phyloP scores from a whole-genome alignment of 352 stramenopile genomes.

The Pythium angustatum region DNA sequence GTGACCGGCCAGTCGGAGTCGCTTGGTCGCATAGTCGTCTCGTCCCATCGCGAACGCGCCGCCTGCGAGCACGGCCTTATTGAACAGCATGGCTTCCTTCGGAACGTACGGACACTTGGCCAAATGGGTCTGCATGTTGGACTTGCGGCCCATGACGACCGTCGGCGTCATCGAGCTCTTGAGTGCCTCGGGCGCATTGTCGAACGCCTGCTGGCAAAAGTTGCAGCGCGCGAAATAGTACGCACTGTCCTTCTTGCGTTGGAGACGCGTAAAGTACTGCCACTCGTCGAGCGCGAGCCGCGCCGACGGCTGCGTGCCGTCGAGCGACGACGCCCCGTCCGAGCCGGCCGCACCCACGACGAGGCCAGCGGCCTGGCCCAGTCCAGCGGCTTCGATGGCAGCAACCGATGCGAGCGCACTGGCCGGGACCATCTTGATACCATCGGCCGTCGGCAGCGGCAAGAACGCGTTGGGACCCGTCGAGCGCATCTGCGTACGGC shows the following conservation, averaged over 20 bases:
- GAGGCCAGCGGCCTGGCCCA: not conserved
- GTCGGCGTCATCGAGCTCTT: conserved; percentile 52
- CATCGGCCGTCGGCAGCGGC: conserved; percentile 26
- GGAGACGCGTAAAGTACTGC: conserved; percentile 75
- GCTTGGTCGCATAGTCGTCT: conserved; percentile 21
- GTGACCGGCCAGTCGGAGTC: conserved; percentile 11
- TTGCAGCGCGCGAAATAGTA: conserved; percentile 83
- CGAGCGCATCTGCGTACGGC: conserved; percentile 24
- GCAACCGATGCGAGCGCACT: conserved; percentile 23
- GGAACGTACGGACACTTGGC: conserved; percentile 74
- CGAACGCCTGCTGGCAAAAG: conserved; percentile 73
- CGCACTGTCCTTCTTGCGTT: conserved; percentile 71
- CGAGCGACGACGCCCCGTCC: too few species aligned
- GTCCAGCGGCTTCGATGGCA: conserved; percentile 9
- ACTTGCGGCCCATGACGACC: conserved; percentile 72
- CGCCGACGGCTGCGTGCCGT: conserved; percentile 20
- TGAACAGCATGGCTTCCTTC: conserved; percentile 40
- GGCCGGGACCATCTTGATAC: conserved; percentile 34
- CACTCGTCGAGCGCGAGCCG: conserved; percentile 70
- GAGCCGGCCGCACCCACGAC: not conserved
- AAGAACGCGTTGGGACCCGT: conserved; percentile 29
- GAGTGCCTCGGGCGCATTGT: conserved; percentile 48
- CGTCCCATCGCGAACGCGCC: conserved; percentile 5
- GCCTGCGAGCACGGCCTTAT: conserved; percentile 17
- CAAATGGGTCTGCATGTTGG: conserved; percentile 86